Base-by-base conservation (phyloP, 2,329 filamentous ascomycete genomes). In the Diaporthe eres region DNA sequence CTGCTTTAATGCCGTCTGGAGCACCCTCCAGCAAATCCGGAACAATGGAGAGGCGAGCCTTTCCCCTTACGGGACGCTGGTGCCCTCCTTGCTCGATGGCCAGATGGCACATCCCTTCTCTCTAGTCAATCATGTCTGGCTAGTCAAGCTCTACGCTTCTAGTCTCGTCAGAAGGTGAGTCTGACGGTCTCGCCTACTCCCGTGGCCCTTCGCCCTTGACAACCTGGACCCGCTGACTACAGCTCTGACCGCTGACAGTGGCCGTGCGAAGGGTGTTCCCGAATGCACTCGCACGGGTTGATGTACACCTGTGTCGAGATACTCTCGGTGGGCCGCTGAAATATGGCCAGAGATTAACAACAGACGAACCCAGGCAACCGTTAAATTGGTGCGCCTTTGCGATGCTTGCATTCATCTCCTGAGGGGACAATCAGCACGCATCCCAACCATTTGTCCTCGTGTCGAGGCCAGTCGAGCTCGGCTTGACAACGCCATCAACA, bases 191-290 rank as follows among this genome's bases (percentile, higher is more conserved):
- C 71, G 71, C 57, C 57, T 42, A 25, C 71, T 72, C 57, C 71
- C 71, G 71, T 28, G 42, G 57, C 57, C 53, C 71, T 72, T 42
- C 71, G 61, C 71, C 71, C 71, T 73, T 73, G 71, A 63, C 71
- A 34, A 42, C 31, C 34, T 51, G 60, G 42, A 25, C 44, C 63
- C 31, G 44, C 63, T 44, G 44, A 31, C 63, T 67, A 28, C 19
- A 51, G 39, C 39, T 37, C 49, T 72, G 71, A 31, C 60, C 58
- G 37, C 28, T 73, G 58, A 55, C 71, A 63, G 25, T 73, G 49
- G 71, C 44, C 34, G 58, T 73, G 47, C 47, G 34, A 65, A 65
- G 58, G 71, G 44, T 63, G 6, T 34, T 73, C 71, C 71, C 71
- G 71, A 65, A 51, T 22, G 47, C 65, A 53, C 65, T 68, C 65